Base-by-base conservation (phyloP, 305 asterid genomes). In the Coffea humblotiana region DNA sequence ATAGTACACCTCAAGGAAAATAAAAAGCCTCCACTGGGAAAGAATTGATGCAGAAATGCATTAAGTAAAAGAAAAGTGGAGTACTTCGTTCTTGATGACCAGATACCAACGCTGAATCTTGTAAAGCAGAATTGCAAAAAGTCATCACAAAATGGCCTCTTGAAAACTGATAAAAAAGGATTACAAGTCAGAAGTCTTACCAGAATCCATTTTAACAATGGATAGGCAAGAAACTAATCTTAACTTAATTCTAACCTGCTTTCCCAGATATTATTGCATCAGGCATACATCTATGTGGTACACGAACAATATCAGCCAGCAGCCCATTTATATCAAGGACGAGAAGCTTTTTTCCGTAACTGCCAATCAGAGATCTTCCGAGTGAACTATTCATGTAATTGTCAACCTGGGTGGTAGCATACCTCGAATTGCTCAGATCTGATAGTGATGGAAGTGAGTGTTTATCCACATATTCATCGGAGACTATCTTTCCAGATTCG, bases 261-360 rank as follows among this genome's bases (percentile, higher is more conserved):
- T 89, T 92, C 87, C 81, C 85, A 47, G 83, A 68, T 82, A 95
- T 86, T 67, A 89, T 84, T 58, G 77, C 86, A 77, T 90, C 95
- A 10, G 92, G 90, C 23, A 87, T 88, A 72, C 81, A 84, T 78
- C 84, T 82, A 70, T 88, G 85, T 75, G 93, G 94, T 67, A 88
- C 85, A 49, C 80, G 82, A 51, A 83, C 87, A 79, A 92, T 91
- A 83, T 91, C 91, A 72, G 90, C 90, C 76, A 96, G 96, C 74
- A 96, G 87, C 61, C 98, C 99, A 84, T 94, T 96, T 74, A 96
- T 81, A 86, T 96, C 98, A 76, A 96, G 98, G 64, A 96, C 97
- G 65, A 94, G 95, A 86, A 94, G 97, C 86, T 96, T 96, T 87
- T 91, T 95, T 77, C 79, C 77, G 8, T 77, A 74, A 77, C 72